These are phyloP conservation scores for Curvularia eragrostidis DNA, from an alignment of 2,329 filamentous ascomycete species.

Conservation along the genomic window DNA sequence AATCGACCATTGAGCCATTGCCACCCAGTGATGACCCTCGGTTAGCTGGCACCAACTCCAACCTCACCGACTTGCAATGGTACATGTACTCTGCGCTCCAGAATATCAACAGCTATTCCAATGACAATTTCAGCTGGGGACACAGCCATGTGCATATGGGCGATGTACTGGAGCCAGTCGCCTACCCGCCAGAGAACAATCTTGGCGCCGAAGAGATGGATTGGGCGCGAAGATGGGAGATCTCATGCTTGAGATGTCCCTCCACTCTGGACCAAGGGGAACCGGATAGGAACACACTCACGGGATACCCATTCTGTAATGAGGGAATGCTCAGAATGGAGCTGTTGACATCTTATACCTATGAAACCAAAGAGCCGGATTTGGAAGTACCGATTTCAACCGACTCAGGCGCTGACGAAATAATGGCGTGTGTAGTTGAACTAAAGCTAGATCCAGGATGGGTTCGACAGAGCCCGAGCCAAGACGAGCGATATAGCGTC, in stretches of 20 bases:
- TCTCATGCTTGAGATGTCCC: neutral
- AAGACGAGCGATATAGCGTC: neutral
- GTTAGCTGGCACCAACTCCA: neutral
- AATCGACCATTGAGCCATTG: neutral
- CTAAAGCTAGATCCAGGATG: neutral
- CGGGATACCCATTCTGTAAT: conserved; percentile 1
- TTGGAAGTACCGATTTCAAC: neutral
- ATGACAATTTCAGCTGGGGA: neutral
- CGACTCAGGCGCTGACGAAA: neutral
- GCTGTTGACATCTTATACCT: neutral
- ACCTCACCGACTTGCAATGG: no score
- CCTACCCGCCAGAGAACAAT: neutral
- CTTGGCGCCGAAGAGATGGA: neutral
- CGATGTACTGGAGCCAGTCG: neutral
- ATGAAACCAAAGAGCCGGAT: neutral
- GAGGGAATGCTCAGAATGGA: neutral
- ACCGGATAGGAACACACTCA: neutral
- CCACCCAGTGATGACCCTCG: neutral
- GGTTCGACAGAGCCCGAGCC: neutral
- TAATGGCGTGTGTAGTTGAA: conserved; percentile 5
- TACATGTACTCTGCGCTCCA: conserved; percentile 2
- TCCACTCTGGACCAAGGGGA: neutral
- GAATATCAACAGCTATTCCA: neutral
- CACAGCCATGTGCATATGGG: neutral
- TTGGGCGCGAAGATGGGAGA: neutral